phyloP scores from a whole-genome alignment of 2,329 filamentous ascomycete genomes.

The Truncatella angustata region DNA sequence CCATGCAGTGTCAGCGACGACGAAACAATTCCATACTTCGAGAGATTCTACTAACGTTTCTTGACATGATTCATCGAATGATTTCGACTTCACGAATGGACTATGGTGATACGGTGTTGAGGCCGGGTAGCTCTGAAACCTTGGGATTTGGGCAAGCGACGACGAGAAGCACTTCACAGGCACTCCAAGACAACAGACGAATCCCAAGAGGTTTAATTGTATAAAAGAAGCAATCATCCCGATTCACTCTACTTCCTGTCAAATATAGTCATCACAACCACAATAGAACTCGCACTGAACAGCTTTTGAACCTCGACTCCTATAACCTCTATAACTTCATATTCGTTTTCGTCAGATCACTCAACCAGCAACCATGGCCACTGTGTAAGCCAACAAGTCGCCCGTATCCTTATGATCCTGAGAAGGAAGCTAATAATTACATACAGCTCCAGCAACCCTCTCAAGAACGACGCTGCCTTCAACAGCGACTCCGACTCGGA shows the following conservation, averaged over 20 bases:
- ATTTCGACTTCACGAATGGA: background rate
- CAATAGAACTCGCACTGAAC: background rate
- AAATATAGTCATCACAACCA: background rate
- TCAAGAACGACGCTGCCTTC: conserved; percentile 27
- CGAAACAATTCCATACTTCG: background rate
- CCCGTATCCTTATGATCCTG: background rate
- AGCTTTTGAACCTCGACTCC: background rate
- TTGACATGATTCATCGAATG: background rate
- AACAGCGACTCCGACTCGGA: conserved; percentile 37
- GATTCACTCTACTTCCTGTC: background rate
- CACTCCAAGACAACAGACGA: background rate
- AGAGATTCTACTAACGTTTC: background rate
- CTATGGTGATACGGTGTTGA: conserved; percentile 1
- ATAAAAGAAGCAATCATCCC: conserved; percentile 3
- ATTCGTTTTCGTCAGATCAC: background rate
- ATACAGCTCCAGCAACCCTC: conserved; percentile 22
- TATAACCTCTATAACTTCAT: background rate
- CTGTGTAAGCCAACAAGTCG: conserved; percentile 21
- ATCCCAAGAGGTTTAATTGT: background rate
- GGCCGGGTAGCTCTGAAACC: conserved; percentile 1
- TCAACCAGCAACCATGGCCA: conserved; percentile 23
- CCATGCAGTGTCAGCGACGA: background rate
- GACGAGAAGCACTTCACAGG: too few species aligned
- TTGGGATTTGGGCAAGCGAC: background rate
- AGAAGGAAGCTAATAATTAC: conserved; percentile 14